A percentile compares a stretch with the other conserved stretches of the same genome.
These are phyloP conservation scores for Syzygium aromaticum DNA, from an alignment of 345 rosid species.

Conservation along the genomic window DNA sequence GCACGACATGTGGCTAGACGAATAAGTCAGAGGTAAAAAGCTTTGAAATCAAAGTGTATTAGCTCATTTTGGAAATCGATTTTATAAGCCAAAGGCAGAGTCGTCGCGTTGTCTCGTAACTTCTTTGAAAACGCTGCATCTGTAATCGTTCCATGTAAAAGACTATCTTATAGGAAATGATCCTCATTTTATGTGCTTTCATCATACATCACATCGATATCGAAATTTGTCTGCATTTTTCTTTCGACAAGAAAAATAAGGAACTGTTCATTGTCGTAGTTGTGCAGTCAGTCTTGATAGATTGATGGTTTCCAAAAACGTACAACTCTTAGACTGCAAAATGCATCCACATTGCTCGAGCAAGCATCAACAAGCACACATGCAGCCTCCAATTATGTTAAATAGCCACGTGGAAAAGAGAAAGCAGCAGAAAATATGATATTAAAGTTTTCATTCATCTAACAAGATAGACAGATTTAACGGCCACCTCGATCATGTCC, in stretches of 20 bases:
- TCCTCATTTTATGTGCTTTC: neutral
- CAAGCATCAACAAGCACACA: neutral
- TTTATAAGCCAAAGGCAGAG: neutral
- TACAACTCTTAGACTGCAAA: neutral
- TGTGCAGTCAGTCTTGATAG: rapidly evolving
- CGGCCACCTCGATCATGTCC: rapidly evolving
- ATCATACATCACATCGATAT: neutral
- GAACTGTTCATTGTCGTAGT: neutral
- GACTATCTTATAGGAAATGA: neutral
- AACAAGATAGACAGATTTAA: neutral
- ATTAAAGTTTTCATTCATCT: neutral
- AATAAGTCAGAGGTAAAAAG: neutral
- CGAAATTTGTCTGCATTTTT: neutral
- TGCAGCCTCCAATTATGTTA: neutral
- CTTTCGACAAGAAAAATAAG: neutral
- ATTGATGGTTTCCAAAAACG: neutral
- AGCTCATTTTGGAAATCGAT: neutral
- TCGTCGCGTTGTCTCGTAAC: neutral
- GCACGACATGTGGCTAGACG: neutral
- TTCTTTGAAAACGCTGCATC: neutral
- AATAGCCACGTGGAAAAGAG: neutral
- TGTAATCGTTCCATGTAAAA: neutral
- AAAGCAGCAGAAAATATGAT: neutral
- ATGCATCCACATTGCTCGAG: neutral
- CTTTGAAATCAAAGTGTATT: neutral